These are phyloP conservation scores for Colletotrichum echinochloae DNA, from an alignment of 2,329 filamentous ascomycete genomes.

Conservation along the genomic window DNA sequence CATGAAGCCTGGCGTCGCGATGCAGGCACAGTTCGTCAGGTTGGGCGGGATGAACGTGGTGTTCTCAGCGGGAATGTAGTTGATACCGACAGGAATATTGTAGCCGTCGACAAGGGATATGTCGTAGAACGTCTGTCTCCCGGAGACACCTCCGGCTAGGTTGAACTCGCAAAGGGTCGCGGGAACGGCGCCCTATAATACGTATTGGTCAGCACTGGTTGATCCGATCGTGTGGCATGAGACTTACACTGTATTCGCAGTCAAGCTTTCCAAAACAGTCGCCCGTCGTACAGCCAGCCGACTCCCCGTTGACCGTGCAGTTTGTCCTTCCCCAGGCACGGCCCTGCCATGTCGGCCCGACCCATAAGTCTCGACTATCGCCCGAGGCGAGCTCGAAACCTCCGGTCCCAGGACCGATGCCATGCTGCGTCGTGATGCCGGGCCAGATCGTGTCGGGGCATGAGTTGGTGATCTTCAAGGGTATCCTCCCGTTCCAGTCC, in stretches of 20 bases:
- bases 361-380: constrained; percentile 69
- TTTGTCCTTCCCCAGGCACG: constrained; percentile 87
- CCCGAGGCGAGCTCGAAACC: constrained; percentile 76
- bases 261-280: constrained; percentile 79
- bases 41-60: constrained; percentile 78
- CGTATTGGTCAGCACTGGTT: not conserved
- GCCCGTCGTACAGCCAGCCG: constrained; percentile 78
- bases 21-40: constrained; percentile 80
- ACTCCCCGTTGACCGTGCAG: constrained; percentile 78
- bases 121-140: constrained; percentile 81
- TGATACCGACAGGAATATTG: constrained; percentile 78
- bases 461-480: constrained; percentile 77
- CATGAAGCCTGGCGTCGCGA: constrained; percentile 75
- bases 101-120: constrained; percentile 89
- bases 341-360: constrained; percentile 82
- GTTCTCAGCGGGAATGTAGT: constrained; percentile 71
- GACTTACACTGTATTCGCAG: constrained; percentile 75
- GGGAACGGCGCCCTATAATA: constrained; percentile 75
- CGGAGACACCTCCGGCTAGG: constrained; percentile 71
- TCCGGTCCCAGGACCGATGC: constrained; percentile 72
- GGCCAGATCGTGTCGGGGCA: constrained; percentile 82
- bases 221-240: not conserved
- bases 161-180: constrained; percentile 86
- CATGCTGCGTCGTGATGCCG: constrained; percentile 78
- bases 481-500: constrained; percentile 57